A percentile compares a stretch with the other conserved stretches of the same genome.
Conservation (phyloP, 2,329 filamentous ascomycete genomes). For the Aspergillus tamarii region DNA sequence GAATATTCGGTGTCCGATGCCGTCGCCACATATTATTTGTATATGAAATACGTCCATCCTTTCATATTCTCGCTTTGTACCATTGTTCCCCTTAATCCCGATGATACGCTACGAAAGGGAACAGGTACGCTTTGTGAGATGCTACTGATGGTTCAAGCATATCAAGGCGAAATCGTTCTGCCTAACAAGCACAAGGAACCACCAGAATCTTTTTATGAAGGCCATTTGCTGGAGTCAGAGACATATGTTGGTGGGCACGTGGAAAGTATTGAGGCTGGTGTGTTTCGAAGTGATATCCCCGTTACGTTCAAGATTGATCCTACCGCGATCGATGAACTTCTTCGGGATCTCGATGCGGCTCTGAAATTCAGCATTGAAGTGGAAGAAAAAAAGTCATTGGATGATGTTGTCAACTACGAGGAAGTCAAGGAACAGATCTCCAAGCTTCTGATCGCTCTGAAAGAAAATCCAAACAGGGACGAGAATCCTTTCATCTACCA, state of each 20-base stretch:
- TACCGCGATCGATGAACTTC: slow-evolving; percentile 83
- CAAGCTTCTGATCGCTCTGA: slow-evolving; percentile 70
- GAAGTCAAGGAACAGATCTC: slow-evolving; percentile 83
- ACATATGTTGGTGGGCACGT: slow-evolving; percentile 98
- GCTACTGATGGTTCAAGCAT: slow-evolving; percentile 98
- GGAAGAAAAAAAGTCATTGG: slow-evolving; percentile 80
- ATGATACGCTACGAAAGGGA: slow-evolving; percentile 91
- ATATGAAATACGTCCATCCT: slow-evolving; percentile 99
- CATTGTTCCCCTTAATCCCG: slow-evolving; percentile 88
- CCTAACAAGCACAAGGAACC: slow-evolving; percentile 95
- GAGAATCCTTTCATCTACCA: slow-evolving; percentile 95
- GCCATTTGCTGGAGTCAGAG: slow-evolving; percentile 92
- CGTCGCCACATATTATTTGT: slow-evolving; percentile 96
- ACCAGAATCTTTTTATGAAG: slow-evolving; percentile 93
- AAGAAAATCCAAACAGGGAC: slow-evolving; percentile 77
- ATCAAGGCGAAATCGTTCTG: slow-evolving; percentile 84
- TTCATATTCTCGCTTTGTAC: slow-evolving; percentile 99
- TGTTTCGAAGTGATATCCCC: slow-evolving; percentile 94
- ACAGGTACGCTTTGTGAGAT: slow-evolving; percentile 99
- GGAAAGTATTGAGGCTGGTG: slow-evolving; percentile 97
- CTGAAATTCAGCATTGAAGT: slow-evolving; percentile 84
- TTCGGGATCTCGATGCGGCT: slow-evolving; percentile 83
- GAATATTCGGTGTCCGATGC: slow-evolving; percentile 99
- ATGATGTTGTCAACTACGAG: slow-evolving; percentile 79
- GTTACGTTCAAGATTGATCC: slow-evolving; percentile 92